These are phyloP conservation scores for Hyphodiscus sp. DNA, from an alignment of 2,329 filamentous ascomycete genomes.

Conservation along the genomic window DNA sequence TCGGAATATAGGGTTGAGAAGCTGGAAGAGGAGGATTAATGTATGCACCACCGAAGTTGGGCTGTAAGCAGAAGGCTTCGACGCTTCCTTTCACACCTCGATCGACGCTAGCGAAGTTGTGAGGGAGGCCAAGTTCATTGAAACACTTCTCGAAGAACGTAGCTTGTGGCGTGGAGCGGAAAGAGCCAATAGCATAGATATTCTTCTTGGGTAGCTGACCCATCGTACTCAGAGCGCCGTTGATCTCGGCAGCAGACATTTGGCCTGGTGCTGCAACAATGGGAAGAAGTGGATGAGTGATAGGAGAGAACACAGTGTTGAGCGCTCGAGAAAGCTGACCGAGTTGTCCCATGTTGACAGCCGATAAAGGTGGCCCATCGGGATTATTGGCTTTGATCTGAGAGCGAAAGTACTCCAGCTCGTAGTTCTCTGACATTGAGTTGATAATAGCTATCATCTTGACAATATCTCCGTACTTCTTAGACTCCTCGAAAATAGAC, in stretches of 20 bases:
- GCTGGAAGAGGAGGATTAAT: slow-evolving; percentile 64
- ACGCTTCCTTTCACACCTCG: slow-evolving; percentile 60
- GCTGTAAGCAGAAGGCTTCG: slow-evolving; percentile 65
- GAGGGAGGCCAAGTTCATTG: slow-evolving; percentile 78
- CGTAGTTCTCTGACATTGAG: slow-evolving; percentile 80
- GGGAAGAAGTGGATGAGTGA: slow-evolving; percentile 77
- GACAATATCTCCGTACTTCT: slow-evolving; percentile 74
- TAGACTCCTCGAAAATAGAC: slow-evolving; percentile 63
- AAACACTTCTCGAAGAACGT: slow-evolving; percentile 83
- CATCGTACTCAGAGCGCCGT: slow-evolving; percentile 69
- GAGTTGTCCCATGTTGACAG: slow-evolving; percentile 81
- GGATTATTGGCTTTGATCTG: slow-evolving; percentile 64
- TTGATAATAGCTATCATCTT: slow-evolving; percentile 87
- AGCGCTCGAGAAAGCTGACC: slow-evolving; percentile 78
- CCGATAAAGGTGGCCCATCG: slow-evolving; percentile 67
- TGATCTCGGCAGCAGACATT: slow-evolving; percentile 80
- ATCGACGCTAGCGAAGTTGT: slow-evolving; percentile 71
- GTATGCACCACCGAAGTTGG: slow-evolving; percentile 75
- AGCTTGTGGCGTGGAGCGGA: slow-evolving; percentile 63
- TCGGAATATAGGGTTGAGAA: slow-evolving; percentile 52
- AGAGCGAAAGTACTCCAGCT: slow-evolving; percentile 82
- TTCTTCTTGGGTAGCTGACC: slow-evolving; percentile 74
- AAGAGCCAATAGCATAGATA: slow-evolving; percentile 73
- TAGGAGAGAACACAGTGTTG: slow-evolving; percentile 81
- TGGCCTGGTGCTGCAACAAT: slow-evolving; percentile 82